Percentiles rank a stretch among this genome's conserved stretches.
Conservation (phyloP, 495 filamentous ascomycete species). For the Venustampulla echinocandica region DNA sequence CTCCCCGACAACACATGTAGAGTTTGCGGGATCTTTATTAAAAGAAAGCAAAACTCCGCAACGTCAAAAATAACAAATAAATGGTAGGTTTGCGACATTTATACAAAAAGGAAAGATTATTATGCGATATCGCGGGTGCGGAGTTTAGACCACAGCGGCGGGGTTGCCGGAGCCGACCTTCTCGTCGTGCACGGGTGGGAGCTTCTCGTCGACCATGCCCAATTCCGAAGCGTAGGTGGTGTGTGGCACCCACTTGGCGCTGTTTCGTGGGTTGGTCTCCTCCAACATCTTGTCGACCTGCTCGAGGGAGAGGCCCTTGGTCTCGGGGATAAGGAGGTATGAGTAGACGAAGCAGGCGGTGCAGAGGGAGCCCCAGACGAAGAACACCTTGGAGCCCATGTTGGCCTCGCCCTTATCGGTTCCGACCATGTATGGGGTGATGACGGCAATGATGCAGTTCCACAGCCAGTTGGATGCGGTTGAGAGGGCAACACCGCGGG, state of each 20-base stretch:
- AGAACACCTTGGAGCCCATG: slow-evolving; percentile 68
- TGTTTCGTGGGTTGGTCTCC: slow-evolving; percentile 63
- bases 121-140: no score
- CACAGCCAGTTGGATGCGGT: slow-evolving; percentile 86
- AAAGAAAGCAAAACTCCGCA: no score
- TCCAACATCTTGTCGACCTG: slow-evolving; percentile 89
- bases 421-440: slow-evolving; percentile 25
- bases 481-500: slow-evolving; percentile 69
- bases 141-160: neutral
- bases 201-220: slow-evolving; percentile 23
- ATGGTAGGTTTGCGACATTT: no score
- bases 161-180: neutral
- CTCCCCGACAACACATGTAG: no score
- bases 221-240: slow-evolving; percentile 59
- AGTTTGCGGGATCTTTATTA: no score
- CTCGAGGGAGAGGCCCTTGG: slow-evolving; percentile 69
- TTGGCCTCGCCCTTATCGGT: slow-evolving; percentile 35
- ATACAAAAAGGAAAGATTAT: no score
- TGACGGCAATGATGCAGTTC: slow-evolving; percentile 42
- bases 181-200: no score
- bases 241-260: slow-evolving; percentile 61
- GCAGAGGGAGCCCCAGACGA: slow-evolving; percentile 69
- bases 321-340: slow-evolving; percentile 77
- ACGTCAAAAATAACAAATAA: no score
- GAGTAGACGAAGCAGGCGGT: slow-evolving; percentile 57